Base-by-base conservation (phyloP, 2,329 filamentous ascomycete species). In the Cladosporium sp. region DNA sequence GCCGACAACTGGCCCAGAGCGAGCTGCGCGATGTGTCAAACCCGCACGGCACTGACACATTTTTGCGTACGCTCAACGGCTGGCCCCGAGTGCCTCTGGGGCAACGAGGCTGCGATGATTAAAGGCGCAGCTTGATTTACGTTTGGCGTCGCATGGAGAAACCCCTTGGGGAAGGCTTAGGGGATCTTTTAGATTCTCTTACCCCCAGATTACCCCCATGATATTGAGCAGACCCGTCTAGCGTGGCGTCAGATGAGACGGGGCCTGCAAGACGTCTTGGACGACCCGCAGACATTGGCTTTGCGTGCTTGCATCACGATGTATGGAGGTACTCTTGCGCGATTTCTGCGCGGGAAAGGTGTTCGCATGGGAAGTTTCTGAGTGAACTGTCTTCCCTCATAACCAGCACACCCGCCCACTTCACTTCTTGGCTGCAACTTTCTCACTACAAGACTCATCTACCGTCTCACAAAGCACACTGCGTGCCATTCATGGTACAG, bases 401-500 rank as follows among this genome's bases (percentile, higher is more conserved):
- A 56, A 25, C 54, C 20, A 38, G 42, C 52, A 56, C 42, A 56
- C 54, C 54, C 54, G 40, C 54, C 54, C 54, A 56, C 54, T 28
- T 56, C 39, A 55, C 51, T 25, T 43, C 51, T 36, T 45, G 39
- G 40, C 20, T 36, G 30, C n/a, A 11, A 25, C 30, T 47, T 36
- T 55, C 25, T 12, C 11, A 28, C 15, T 47, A 28, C 30, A 34
- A 34, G 2, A 34, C 30, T 25, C 25, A 28, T 22, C 25, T 28
- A n/a, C 20, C 30, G 11, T 43, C 42, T 28, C 56, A 65, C 54
- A 65, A 64, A 42, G 69, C 71, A 57, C 80, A 81, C 39, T 78
- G 78, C 43, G 77, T 77, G 59, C 82, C 79, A 65, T 80, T 80
- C 78, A 88, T 85, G 30, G 84, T 84, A 73, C 89, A 92, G 73